A percentile compares a stretch with the other conserved stretches of the same genome.
These are phyloP conservation scores for Elsinoe perseae DNA, from an alignment of 2,329 filamentous ascomycete species.

Conservation along the genomic window DNA sequence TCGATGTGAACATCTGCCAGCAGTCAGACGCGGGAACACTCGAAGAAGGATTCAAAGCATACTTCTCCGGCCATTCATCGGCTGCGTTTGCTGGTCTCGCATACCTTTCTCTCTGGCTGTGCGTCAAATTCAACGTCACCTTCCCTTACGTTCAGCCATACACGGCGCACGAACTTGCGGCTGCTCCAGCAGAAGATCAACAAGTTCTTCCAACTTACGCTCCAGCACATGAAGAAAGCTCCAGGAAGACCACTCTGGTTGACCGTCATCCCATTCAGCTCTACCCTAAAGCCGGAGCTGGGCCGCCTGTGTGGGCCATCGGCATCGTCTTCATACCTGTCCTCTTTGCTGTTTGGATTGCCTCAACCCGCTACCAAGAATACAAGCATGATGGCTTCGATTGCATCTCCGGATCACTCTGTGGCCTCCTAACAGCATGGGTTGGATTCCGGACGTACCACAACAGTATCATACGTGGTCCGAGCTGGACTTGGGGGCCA, in stretches of 20 bases:
- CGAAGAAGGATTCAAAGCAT: conserved; percentile 78
- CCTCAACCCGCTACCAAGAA: conserved; percentile 79
- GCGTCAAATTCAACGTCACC: conserved; percentile 69
- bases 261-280: conserved; percentile 38
- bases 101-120: conserved; percentile 81
- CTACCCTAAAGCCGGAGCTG: conserved; percentile 65
- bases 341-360: conserved; percentile 68
- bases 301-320: conserved; percentile 74
- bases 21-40: conserved; percentile 54
- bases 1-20: conserved; percentile 61
- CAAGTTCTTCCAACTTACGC: conserved; percentile 23
- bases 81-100: conserved; percentile 70
- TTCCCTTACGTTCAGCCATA: conserved; percentile 55
- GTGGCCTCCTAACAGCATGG: conserved; percentile 64
- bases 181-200: background rate
- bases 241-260: conserved; percentile 11
- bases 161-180: conserved; percentile 2
- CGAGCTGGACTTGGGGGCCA: conserved; percentile 84
- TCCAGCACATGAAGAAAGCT: background rate
- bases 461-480: conserved; percentile 66
- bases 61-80: conserved; percentile 69
- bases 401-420: conserved; percentile 72
- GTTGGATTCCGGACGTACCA: conserved; percentile 83
- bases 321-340: conserved; percentile 63
- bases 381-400: conserved; percentile 91